phyloP scores from a whole-genome alignment of 2,329 filamentous ascomycete genomes.

The Arthrobotrys conoides region DNA sequence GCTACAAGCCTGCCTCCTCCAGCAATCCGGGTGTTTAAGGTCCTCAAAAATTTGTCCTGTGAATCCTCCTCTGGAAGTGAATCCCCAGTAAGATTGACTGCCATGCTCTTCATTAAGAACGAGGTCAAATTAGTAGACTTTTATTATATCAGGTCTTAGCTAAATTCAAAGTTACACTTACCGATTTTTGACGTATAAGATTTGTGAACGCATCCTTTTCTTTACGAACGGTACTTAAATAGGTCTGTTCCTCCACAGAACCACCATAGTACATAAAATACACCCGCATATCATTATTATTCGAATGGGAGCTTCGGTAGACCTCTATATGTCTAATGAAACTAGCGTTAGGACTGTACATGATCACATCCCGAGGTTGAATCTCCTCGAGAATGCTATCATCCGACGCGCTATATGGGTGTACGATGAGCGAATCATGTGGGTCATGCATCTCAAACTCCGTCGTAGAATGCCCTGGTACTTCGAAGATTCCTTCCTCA shows the following conservation, averaged over 20 bases:
- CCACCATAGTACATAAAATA: slow-evolving; percentile 98
- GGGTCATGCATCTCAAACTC: slow-evolving; percentile 93
- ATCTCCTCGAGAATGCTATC: slow-evolving; percentile 96
- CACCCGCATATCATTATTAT: slow-evolving; percentile 83
- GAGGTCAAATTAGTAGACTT: not conserved
- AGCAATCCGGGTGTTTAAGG: slow-evolving; percentile 95
- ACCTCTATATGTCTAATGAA: slow-evolving; percentile 91
- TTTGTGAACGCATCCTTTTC: slow-evolving; percentile 98
- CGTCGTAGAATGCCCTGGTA: slow-evolving; percentile 90
- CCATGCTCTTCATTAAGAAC: slow-evolving; percentile 76
- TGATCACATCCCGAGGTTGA: slow-evolving; percentile 93
- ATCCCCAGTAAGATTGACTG: slow-evolving; percentile 84
- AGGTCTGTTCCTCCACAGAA: slow-evolving; percentile 95
- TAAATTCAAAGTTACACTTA: slow-evolving; percentile 64
- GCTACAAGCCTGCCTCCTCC: slow-evolving; percentile 88
- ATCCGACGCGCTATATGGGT: slow-evolving; percentile 96
- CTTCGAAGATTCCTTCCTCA: slow-evolving; percentile 82
- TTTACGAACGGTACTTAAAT: slow-evolving; percentile 87
- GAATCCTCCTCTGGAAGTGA: slow-evolving; percentile 80
- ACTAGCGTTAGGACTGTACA: slow-evolving; percentile 96
- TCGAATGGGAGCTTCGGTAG: slow-evolving; percentile 92
- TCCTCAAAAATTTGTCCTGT: slow-evolving; percentile 91
- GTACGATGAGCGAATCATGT: slow-evolving; percentile 87
- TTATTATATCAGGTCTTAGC: not conserved
- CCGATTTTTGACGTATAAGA: slow-evolving; percentile 90